Percentiles rank a stretch among this genome's conserved stretches.
Evolutionary conservation across 768 basidiomycete species (phyloP).

Genomic region (Naganishia antarctica): DNA sequence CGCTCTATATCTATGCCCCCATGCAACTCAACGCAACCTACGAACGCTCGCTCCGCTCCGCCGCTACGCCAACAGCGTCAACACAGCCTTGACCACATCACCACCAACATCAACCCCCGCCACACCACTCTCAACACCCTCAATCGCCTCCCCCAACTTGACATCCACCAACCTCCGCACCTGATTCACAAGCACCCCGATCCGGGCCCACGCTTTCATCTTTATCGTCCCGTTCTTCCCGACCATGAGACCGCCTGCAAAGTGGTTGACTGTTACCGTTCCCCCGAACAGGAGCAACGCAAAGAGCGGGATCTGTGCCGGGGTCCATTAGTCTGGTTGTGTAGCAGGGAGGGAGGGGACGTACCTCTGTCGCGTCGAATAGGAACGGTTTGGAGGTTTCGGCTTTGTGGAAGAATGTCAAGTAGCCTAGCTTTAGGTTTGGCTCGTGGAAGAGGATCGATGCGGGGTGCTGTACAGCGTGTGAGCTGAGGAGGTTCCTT

Average conservation of each 20-base stretch:
- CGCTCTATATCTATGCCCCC: background rate
- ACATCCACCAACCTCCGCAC: constrained; percentile 65
- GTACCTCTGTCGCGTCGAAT: constrained; percentile 78
- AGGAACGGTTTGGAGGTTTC: constrained; percentile 75
- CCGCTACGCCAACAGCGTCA: constrained; percentile 49
- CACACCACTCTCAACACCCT: constrained; percentile 56
- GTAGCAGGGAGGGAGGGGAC: constrained; percentile 26
- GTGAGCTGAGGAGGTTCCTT: background rate
- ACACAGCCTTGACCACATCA: constrained; percentile 54
- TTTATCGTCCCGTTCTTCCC: constrained; percentile 58
- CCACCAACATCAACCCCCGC: constrained; percentile 55
- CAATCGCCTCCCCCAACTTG: constrained; percentile 63
- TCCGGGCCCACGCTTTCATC: constrained; percentile 78
- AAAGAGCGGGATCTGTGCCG: constrained; percentile 74
- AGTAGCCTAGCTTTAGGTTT: constrained; percentile 70
- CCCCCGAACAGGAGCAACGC: constrained; percentile 80
- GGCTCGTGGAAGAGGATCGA: constrained; percentile 71
- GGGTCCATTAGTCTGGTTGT: background rate
- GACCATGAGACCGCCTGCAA: constrained; percentile 66
- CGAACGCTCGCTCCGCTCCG: no score
- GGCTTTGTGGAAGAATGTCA: constrained; percentile 78
- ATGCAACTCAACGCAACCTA: no score
- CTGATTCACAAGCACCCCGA: constrained; percentile 82
- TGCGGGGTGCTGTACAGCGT: constrained; percentile 58
- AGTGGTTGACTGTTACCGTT: constrained; percentile 68